A percentile compares a stretch with the other conserved stretches of the same genome.
phyloP scores from a whole-genome alignment of 495 filamentous ascomycete genomes.

The Usnea hakonensis region DNA sequence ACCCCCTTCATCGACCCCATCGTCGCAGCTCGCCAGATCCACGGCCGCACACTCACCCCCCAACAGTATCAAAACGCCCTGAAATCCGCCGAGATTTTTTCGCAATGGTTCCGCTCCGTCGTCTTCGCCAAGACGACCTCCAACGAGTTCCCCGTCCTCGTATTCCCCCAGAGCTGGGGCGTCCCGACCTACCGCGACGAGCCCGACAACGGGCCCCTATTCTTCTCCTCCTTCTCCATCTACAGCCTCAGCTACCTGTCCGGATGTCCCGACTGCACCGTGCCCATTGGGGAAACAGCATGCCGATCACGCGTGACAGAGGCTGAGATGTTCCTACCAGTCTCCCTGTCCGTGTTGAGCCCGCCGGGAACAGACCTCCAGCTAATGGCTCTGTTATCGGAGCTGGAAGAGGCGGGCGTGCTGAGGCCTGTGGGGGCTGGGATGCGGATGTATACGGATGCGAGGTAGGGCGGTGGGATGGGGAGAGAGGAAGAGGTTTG shows the following conservation, averaged over 20 bases:
- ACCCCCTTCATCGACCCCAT: slow-evolving; percentile 31
- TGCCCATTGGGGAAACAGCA: slow-evolving; percentile 30
- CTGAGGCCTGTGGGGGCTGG: slow-evolving; percentile 3
- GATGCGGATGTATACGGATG: slow-evolving; percentile 1
- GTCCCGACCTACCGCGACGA: slow-evolving; percentile 20
- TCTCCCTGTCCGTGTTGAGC: slow-evolving; percentile 20
- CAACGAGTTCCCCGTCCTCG: slow-evolving; percentile 14
- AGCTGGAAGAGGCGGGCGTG: slow-evolving; percentile 8
- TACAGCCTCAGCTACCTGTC: slow-evolving; percentile 24
- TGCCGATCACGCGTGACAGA: slow-evolving; percentile 33
- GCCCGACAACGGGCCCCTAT: slow-evolving; percentile 11
- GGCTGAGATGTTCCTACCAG: slow-evolving; percentile 36
- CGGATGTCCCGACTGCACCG: slow-evolving; percentile 22
- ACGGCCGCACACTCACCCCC: slow-evolving; percentile 13
- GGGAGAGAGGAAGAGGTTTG: neutral
- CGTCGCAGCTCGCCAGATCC: slow-evolving; percentile 18
- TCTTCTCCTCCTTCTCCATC: slow-evolving; percentile 19
- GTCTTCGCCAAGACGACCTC: slow-evolving; percentile 6
- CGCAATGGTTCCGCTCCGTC: slow-evolving; percentile 18
- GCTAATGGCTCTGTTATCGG: slow-evolving; percentile 8
- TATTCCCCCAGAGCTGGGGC: slow-evolving; percentile 24
- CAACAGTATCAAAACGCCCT: slow-evolving; percentile 10
- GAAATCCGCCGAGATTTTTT: slow-evolving; percentile 11
- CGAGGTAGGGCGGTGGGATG: neutral
- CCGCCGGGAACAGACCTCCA: slow-evolving; percentile 6